Base-by-base conservation (phyloP, 768 basidiomycete species). In the Roridomyces roridus region DNA sequence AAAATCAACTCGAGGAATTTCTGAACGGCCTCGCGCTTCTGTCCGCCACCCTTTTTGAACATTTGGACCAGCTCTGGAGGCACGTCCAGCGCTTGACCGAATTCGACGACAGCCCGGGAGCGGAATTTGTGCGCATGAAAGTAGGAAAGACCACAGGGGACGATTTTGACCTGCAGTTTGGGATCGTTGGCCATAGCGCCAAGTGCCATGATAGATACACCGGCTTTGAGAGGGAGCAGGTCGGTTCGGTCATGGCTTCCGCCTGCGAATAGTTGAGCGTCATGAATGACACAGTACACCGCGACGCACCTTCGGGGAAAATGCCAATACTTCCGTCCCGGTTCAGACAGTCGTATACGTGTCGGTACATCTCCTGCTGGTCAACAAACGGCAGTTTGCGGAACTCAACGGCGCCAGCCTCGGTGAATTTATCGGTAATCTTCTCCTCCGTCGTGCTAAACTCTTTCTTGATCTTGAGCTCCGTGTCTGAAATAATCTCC, bases 241-340 rank as follows among this genome's bases (percentile, higher is more conserved):
- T 98, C 95, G 9, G 93, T 96, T 36, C 97, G 89, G 74, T 99
- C 97, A 72, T 99, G 97, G 55, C 96, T 98, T 52, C 97, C 97
- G 64, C 97, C 96, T 98, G 2, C 14, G 34, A 11, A 25, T 34
- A 20, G 18, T 14, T 46, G 10, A 49, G 17, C 18, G 23, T 42
- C 31, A 35, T 17, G 18, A 25, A 23, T n/a, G 34, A 17, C 15
- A 20, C 25, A 39, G 28, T 5, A 8, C 23, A 26, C 6, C 14
- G 56, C 72, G 54, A 63, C 3, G 10, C 29, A 93, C 96, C 96
- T 88, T 98, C 97, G 35, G 97, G 97, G 69, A 98, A 98, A 61
- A 99, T 98, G 42, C 97, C 96, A 59, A 99, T 96, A 62, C 88
- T 87, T 14, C 94, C 94, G 9, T 93, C 93, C 53, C 89, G 85